phyloP scores from a whole-genome alignment of 1,139 yeast genomes.

The Meyerozyma carpophila region DNA sequence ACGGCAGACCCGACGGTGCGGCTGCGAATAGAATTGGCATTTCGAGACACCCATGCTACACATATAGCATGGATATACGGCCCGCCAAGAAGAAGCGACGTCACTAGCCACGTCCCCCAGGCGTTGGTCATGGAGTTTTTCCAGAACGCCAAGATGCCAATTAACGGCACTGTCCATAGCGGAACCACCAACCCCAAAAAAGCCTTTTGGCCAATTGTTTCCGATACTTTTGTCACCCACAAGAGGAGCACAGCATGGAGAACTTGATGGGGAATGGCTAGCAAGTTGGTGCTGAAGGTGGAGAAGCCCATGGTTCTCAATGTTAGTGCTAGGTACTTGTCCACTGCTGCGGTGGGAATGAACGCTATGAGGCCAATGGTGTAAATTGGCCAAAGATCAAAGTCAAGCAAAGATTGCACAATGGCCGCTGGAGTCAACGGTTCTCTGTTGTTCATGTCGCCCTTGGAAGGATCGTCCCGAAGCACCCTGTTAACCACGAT shows the following conservation, averaged over 20 bases:
- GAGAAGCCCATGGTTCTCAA: conserved; percentile 10
- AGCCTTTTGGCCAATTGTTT: not conserved
- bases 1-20: conserved; percentile 59
- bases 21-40: conserved; percentile 53
- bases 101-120: conserved; percentile 22
- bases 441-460: conserved; percentile 14
- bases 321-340: conserved; percentile 9
- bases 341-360: conserved; percentile 7
- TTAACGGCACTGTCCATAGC: not conserved
- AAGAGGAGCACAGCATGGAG: not conserved
- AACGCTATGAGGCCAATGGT: conserved; percentile 8
- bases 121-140: not conserved
- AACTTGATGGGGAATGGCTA: conserved; percentile 8
- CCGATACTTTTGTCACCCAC: not conserved
- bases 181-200: not conserved
- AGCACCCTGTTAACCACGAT: conserved; percentile 15
- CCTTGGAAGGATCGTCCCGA: conserved; percentile 18
- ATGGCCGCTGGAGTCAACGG: conserved; percentile 6
- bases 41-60: conserved; percentile 57
- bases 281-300: conserved; percentile 10
- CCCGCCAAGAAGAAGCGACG: conserved; percentile 42
- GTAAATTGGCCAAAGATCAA: conserved; percentile 13
- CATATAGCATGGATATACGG: conserved; percentile 52
- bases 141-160: not conserved
- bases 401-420: conserved; percentile 9